Base-by-base conservation (phyloP, 176 grass and related monocot genomes). In the Musa itinerans region DNA sequence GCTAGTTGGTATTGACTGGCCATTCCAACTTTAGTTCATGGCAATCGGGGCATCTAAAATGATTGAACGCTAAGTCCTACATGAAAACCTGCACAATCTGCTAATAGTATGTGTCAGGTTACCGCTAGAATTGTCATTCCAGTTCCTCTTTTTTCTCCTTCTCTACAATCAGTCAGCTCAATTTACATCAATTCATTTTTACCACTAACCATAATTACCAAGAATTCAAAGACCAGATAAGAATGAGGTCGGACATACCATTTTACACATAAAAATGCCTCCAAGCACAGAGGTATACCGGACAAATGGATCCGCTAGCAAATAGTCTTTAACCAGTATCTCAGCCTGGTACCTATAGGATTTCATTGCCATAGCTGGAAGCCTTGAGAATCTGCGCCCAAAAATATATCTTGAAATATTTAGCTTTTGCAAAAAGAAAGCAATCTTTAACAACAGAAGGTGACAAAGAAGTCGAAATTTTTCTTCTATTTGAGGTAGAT, bases 241-340 rank as follows among this genome's bases (percentile, higher is more conserved):
- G 53, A 3, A 20, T 19, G 11, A 77, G 61, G 65, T 50, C 0
- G 57, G 74, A 51, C 6, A 52, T 94, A 98, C 95, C 90, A 94
- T 86, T 79, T 98, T 98, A 86, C 88, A 93, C 86, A 98, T 88
- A 54, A 98, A 76, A 82, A 94, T 87, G 66, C 90, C 95, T 80
- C 85, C 78, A 81, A 98, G 78, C 66, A 94, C 65, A 79, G 95
- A 83, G 74, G 81, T 89, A 74, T 89, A 98, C 63, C 84, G 82
- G 77, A 87, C 84, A 87, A 87, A 81, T 49, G 84, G 84, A 86
- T 98, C 88, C 80, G 95, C 77, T 87, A 98, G 85, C 77, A 98
- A 84, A 79, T 91, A 98, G 19, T 91, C 88, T 81, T 83, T 98
- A 84, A 94, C 86, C 74, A 98, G 64, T 76, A 78, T 75, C 80